A percentile compares a stretch with the other conserved stretches of the same genome.
Evolutionary conservation across 2,329 filamentous ascomycete genomes (phyloP).

Genomic region (Amphichorda felina): DNA sequence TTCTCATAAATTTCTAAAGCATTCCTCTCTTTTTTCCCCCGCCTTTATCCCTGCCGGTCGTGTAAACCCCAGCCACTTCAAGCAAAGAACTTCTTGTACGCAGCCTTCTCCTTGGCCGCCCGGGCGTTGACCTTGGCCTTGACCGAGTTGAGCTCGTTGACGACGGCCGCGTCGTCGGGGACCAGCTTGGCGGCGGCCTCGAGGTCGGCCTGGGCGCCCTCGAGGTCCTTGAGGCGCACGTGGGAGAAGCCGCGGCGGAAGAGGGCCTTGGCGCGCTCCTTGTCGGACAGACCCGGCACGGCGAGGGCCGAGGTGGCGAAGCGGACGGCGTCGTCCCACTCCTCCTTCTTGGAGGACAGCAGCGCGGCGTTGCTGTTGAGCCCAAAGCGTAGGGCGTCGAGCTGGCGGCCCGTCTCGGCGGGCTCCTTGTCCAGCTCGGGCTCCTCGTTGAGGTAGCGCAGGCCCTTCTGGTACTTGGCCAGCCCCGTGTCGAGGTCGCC

Average conservation of each 20-base stretch:
- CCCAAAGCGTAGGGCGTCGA: conserved; percentile 67
- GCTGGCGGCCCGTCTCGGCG: conserved; percentile 50
- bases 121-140: conserved; percentile 66
- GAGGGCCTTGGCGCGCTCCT: conserved; percentile 79
- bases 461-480: conserved; percentile 87
- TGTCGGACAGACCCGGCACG: conserved; percentile 51
- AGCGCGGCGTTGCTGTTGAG: conserved; percentile 85
- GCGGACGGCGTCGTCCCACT: conserved; percentile 57
- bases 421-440: conserved; percentile 63
- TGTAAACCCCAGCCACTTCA: no score
- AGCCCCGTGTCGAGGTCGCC: conserved; percentile 60
- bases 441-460: conserved; percentile 82
- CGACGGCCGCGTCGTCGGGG: conserved; percentile 64
- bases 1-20: no score
- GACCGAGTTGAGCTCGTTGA: conserved; percentile 62
- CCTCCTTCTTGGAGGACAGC: conserved; percentile 67
- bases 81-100: conserved; percentile 83
- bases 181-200: conserved; percentile 63
- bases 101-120: conserved; percentile 80
- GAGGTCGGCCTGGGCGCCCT: conserved; percentile 64
- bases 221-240: conserved; percentile 71
- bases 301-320: conserved; percentile 65
- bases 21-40: no score
- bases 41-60: no score
- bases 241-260: conserved; percentile 74